Conservation (phyloP, 2,329 filamentous ascomycete species). For the Harringtonia aguacate region DNA sequence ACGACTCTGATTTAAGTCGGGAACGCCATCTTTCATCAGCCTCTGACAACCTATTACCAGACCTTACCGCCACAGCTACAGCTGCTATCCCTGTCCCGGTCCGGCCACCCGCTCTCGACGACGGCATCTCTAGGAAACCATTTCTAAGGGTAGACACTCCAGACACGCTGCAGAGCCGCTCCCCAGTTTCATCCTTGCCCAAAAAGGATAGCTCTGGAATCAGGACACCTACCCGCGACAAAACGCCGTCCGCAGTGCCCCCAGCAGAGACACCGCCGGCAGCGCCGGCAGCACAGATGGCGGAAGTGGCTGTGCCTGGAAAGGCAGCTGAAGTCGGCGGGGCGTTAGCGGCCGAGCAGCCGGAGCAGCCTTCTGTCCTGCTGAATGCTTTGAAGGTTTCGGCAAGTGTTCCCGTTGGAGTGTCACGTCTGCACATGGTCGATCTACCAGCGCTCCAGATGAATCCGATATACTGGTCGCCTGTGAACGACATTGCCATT, state of each 20-base stretch:
- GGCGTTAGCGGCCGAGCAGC: not conserved
- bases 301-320: not conserved
- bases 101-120: slow-evolving; percentile 23
- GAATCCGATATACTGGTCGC: slow-evolving; percentile 97
- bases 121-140: slow-evolving; percentile 44
- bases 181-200: slow-evolving; percentile 16
- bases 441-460: slow-evolving; percentile 73
- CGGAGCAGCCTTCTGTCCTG: not conserved
- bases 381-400: slow-evolving; percentile 7
- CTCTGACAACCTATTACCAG: not conserved
- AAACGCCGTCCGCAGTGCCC: not conserved
- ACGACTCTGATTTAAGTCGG: no score
- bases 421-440: slow-evolving; percentile 84
- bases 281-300: no score
- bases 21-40: not conserved
- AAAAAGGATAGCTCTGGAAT: slow-evolving; percentile 1
- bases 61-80: not conserved
- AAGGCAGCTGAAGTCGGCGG: not conserved
- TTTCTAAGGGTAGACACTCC: slow-evolving; percentile 36
- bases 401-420: slow-evolving; percentile 66
- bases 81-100: slow-evolving; percentile 6
- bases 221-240: no score
- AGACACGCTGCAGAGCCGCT: slow-evolving; percentile 17
- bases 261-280: not conserved
- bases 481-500: slow-evolving; percentile 75